Base-by-base conservation (phyloP, 2,329 filamentous ascomycete genomes). In the Epichloe coenophiala region DNA sequence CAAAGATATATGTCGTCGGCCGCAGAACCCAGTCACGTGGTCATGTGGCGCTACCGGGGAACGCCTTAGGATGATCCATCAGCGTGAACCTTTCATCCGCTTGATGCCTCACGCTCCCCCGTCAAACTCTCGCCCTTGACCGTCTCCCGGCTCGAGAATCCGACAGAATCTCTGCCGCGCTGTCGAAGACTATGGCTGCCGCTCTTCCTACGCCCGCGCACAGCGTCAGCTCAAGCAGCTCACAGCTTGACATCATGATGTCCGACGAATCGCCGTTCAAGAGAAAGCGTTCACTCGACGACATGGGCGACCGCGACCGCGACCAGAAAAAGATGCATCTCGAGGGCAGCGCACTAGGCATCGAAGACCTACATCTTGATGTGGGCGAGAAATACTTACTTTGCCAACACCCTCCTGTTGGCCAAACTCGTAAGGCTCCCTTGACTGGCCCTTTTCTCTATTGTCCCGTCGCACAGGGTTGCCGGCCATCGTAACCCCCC, bases 381-480 rank as follows among this genome's bases (percentile, higher is more conserved):
- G 79, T 84, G 55, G 80, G 80, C 67, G 70, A 75, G 61, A 83
- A 82, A 69, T 83, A 83, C 68, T 74, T 82, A 61, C 72, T 84
- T 69, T 78, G 78, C 73, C 77, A 42, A 23, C 9, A 43, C 13
- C 31, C 31, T 21, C n/a, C 46, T 17, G 47, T 11, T 37, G 39
- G 39, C 39, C 47, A 74, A 73, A 79, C 71, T 71, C 73, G 79
- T 83, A 82, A 81, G 78, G 67, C 73, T 73, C 71, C 75, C 75
- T 72, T 69, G 61, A 58, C 62, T 63, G 59, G 58, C 60, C 58
- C 59, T 61, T 60, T 54, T 51, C 35, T 59, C 51, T 56, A 55
- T 49, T 15, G 27, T 55, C 50, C 50, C 52, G 55, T 39, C 44
- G 46, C 48, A n/a, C 12, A 56, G 57, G 54, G 9, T 36, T 33